Evolutionary conservation across 257 asterid genomes (phyloP), one percentile per base, ranked within the genome.

Genomic region (Lycium barbarum): DNA sequence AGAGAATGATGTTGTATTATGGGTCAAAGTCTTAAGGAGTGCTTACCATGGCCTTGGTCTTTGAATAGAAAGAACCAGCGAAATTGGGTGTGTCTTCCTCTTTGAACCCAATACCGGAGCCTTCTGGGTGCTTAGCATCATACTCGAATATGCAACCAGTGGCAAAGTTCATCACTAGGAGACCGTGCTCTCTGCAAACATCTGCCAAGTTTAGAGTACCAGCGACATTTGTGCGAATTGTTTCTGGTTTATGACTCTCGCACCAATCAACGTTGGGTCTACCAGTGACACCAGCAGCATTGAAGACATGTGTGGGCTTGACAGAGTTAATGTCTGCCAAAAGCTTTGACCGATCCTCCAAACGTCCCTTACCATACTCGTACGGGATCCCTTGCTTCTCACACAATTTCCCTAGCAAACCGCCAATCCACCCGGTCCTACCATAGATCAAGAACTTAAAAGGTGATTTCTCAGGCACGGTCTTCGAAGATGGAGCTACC

Each of bases 241-340:
- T 85, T 80, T 85, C 87, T n/a, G 87, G 65, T 81, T 80, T 85
- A 51, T 85, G 87, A 80, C 81, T 53, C 66, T 85, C 87, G 33
- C 87, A 85, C 87, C 87, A 85, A 47, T 85, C 87, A 67, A 85
- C 84, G 33, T 85, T 85, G 84, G 87, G 87, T 79, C 87, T 84
- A 66, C 87, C 87, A 14, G 87, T 84, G 36, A 84, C 80, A 38
- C 87, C 87, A 14, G 87, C 87, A 85, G 87, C 87, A 80, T 85
- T 85, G 62, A 85, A 80, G n/a, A 85, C 84, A 35, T 85, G 87
- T 15, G 87, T 85, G 36, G 87, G 87, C 65, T 85, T 85, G 59
- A 80, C 55, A 80, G 84, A 3, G 2, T 70, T 83, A 43, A 85
- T 53, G 62, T 85, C 87, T 13, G 65, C 84, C 84, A 85, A 80